Conservation (phyloP, 1,284 basidiomycete genomes). For the Ustilago vetiveriae region DNA sequence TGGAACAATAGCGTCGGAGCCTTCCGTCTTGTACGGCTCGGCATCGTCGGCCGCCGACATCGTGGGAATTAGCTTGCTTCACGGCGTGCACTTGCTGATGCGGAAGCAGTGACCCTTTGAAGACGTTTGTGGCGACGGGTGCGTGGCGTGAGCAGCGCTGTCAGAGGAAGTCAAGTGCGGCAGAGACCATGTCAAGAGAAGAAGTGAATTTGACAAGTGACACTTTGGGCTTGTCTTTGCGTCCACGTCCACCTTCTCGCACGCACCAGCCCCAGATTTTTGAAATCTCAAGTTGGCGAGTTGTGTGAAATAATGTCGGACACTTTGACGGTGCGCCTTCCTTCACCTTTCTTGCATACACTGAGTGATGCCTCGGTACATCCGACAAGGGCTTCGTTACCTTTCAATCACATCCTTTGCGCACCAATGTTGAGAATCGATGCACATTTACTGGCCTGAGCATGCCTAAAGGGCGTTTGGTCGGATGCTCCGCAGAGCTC, state of each 20-base stretch:
- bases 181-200: not conserved
- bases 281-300: not conserved
- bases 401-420: too few species aligned
- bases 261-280: conserved; percentile 1
- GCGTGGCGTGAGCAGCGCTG: too few species aligned
- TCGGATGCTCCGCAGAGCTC: too few species aligned
- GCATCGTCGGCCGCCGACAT: conserved; percentile 24
- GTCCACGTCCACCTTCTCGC: conserved; percentile 1
- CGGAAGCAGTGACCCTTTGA: not conserved
- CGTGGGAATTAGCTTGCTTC: conserved; percentile 1
- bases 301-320: not conserved
- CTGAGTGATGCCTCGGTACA: too few species aligned
- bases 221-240: not conserved
- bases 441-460: too few species aligned
- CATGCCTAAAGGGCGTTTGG: too few species aligned
- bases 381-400: too few species aligned
- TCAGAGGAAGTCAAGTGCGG: not conserved
- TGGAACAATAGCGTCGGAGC: conserved; percentile 6
- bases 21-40: conserved; percentile 12
- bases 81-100: not conserved
- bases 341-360: too few species aligned
- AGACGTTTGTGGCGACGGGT: too few species aligned
- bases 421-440: too few species aligned
- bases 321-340: not conserved
- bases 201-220: not conserved